Base-by-base conservation (phyloP, 768 basidiomycete genomes). In the Leucocoprinus birnbaumii region DNA sequence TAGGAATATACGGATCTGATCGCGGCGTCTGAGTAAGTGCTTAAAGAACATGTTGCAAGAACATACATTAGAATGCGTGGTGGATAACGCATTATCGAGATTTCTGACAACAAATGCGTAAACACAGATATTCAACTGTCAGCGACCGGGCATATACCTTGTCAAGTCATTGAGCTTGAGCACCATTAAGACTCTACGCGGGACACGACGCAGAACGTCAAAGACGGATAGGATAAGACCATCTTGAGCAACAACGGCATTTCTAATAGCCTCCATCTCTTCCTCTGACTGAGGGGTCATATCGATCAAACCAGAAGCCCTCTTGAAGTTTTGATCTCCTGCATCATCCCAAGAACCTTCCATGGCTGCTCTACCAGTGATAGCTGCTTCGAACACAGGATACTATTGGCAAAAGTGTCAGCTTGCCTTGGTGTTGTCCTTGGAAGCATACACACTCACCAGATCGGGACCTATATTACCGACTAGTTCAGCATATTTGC, bases 351-450 rank as follows among this genome's bases (percentile, higher is more conserved):
- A 80, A 5, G 81, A 75, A 27, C 85, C 87, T 64, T 85, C 81
- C 52, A 96, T 68, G 1, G 83, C 84, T 16, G 90, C 85, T 40
- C 94, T 82, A 3, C 86, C 88, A n/a, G 95, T 98, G 43, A 98
- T 86, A 13, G 95, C 95, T 19, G 93, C 91, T 69, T 98, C 94
- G 58, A 98, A 94, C 10, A 97, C 80, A 8, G 94, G 91, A 66
- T 97, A 98, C 89, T 95, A 63, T 3, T 16, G 53, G 19, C 42
- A 35, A 19, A 35, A 43, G 54, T 41, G 57, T 38, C 38, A 56
- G n/a, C n/a, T n/a, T n/a, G n/a, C n/a, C n/a, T n/a, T n/a, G n/a
- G n/a, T n/a, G n/a, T n/a, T n/a, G n/a, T n/a, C n/a, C n/a, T n/a
- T n/a, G n/a, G n/a, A n/a, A n/a, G n/a, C n/a, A n/a, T n/a, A n/a